Conservation (phyloP, 2,329 filamentous ascomycete genomes). For the Ascomycota sp. region DNA sequence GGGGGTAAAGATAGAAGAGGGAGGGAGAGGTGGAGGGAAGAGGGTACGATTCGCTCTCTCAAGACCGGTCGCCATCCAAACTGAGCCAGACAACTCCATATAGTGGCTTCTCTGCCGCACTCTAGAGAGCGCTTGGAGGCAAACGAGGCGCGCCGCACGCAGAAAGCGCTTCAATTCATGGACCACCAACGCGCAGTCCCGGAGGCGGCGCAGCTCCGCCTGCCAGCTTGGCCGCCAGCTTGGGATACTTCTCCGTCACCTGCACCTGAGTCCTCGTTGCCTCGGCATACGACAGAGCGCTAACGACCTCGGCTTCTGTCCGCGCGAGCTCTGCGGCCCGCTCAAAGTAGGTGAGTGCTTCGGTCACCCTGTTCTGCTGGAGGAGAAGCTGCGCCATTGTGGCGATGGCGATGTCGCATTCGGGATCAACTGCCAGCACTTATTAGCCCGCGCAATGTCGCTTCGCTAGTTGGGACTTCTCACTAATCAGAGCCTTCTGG, state of each 20-base stretch:
- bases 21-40: too few relatives aligned
- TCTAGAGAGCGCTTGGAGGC: too few relatives aligned
- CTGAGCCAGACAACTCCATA: too few relatives aligned
- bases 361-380: constrained; percentile 91
- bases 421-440: constrained; percentile 57
- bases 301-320: constrained; percentile 89
- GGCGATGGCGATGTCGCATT: constrained; percentile 95
- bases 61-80: too few relatives aligned
- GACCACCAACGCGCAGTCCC: constrained; percentile 16
- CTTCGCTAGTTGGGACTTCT: constrained; percentile 15
- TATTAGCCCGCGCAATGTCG: constrained; percentile 12
- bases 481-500: constrained; percentile 92
- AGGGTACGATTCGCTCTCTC: too few relatives aligned
- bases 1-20: too few relatives aligned
- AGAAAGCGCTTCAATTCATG: too few relatives aligned
- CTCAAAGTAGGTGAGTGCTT: constrained; percentile 93
- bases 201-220: constrained; percentile 14
- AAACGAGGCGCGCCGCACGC: too few relatives aligned
- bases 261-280: constrained; percentile 91
- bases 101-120: too few relatives aligned
- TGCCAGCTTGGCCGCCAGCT: constrained; percentile 49
- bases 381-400: constrained; percentile 96
- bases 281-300: constrained; percentile 90
- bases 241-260: constrained; percentile 71
- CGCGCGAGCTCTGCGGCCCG: constrained; percentile 82